Evolutionary conservation across 768 basidiomycete genomes (phyloP).

Genomic region (Kondoa subrosea): DNA sequence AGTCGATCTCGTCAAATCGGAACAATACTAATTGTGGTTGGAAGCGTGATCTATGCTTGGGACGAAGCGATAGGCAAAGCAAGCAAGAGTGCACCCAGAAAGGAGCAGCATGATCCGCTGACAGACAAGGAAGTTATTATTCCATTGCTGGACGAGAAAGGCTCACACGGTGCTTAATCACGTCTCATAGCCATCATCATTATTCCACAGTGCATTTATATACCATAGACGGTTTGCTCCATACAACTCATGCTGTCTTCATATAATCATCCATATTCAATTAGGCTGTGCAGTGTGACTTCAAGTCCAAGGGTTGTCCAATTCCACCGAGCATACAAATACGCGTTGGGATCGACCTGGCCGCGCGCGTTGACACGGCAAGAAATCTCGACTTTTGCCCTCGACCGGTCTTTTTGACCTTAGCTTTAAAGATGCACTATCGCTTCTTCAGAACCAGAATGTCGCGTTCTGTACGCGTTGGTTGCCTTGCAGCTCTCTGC

Average conservation of each 20-base stretch:
- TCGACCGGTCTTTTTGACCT: no score
- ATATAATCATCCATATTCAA: no score
- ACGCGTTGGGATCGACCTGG: no score
- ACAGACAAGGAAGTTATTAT: background rate
- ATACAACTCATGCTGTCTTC: no score
- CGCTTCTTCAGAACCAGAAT: background rate
- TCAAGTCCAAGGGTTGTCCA: no score
- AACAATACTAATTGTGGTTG: conserved; percentile 5
- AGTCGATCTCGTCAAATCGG: background rate
- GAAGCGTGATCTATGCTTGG: background rate
- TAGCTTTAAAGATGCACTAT: background rate
- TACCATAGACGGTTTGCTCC: no score
- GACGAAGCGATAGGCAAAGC: background rate
- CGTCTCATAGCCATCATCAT: no score
- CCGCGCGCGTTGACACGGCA: no score
- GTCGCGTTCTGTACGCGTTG: background rate
- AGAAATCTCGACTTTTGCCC: no score
- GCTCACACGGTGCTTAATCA: background rate
- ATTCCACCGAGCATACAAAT: no score
- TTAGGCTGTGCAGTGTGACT: no score
- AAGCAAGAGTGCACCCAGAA: background rate
- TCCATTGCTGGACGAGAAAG: background rate
- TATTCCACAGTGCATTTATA: no score
- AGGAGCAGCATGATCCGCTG: background rate
- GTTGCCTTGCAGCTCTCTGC: background rate